Evolutionary conservation across 2,329 filamentous ascomycete genomes (phyloP).

Genomic region (Amesomyces nigricolor): DNA sequence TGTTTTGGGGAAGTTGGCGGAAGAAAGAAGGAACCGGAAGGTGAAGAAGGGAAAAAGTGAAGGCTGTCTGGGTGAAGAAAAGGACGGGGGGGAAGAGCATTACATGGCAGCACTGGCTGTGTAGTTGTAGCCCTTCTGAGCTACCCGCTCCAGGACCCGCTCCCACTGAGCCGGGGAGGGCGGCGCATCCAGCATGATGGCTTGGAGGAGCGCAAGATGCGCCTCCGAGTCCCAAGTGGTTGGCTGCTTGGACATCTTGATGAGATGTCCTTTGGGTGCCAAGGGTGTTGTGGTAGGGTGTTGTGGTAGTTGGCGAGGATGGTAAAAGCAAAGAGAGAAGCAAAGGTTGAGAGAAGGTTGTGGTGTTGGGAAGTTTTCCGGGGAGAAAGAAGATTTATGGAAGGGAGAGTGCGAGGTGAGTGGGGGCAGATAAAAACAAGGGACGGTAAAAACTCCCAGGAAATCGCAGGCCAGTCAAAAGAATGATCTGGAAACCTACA

Average conservation of each 20-base stretch:
- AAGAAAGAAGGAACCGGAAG: neutral
- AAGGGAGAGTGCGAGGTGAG: neutral
- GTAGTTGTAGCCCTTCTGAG: conserved; percentile 36
- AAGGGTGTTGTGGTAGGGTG: neutral
- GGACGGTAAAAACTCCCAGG: neutral
- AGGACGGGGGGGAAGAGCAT: conserved; percentile 1
- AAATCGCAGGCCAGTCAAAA: neutral
- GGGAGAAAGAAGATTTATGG: neutral
- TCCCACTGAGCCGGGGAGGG: conserved; percentile 24
- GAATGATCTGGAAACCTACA: conserved; percentile 21
- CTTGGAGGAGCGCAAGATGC: conserved; percentile 33
- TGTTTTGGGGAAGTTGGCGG: neutral
- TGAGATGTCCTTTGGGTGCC: neutral
- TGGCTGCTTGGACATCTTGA: conserved; percentile 19
- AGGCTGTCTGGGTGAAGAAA: neutral
- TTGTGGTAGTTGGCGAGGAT: neutral
- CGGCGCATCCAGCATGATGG: conserved; percentile 29
- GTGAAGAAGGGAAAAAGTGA: neutral
- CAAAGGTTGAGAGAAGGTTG: neutral
- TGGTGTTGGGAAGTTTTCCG: neutral
- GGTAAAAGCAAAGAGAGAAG: neutral
- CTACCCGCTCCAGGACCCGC: conserved; percentile 21
- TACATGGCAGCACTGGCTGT: conserved; percentile 40
- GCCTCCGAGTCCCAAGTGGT: conserved; percentile 28
- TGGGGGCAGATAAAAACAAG: neutral